Evolutionary conservation across 108 stramenopile species (phyloP), one percentile per base, ranked within the genome.

Genomic region (Fistulifera solaris): DNA sequence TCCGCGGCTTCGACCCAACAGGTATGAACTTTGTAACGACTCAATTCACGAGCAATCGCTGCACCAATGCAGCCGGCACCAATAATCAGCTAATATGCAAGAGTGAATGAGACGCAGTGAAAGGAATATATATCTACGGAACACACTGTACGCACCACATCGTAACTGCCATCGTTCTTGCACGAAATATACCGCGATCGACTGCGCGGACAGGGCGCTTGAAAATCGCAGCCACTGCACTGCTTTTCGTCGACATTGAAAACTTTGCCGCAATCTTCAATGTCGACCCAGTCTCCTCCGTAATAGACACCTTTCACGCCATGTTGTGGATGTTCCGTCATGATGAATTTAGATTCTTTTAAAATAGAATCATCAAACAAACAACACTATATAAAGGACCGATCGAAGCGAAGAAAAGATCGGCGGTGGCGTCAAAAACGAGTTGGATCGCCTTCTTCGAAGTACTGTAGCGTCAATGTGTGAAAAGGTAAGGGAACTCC

Each of bases 21-120:
- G 13, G 76, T 64, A 16, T 52, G 44, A 1, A 81, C 49, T n/a
- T 45, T 0, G 46, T 82, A 85, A 1, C 70, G 68, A 23, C 70
- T 63, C 21, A 90, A 59, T 63, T 90, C 89, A 16, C 89, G 62
- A n/a, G 85, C 89, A 44, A 90, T 82, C 35, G 89, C 74, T 1
- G 72, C 61, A 1, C 89, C 89, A 27, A 90, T 76, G 51, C 86
- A 87, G 12, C 86, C 85, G 0, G 80, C 78, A 4, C 85, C 85
- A 42, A 82, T 62, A 52, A 86, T 76, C 12, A 35, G 31, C 31
- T 69, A 56, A 85, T 62, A 62, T 81, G 31, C 31, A 35, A 6
- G 31, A 35, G n/a, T n/a, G 31, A 35, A 35, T 6, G 8, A 8
- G 31, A 35, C 8, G 31, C 8, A 6, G 31, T 35, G 31, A 35